Evolutionary conservation across 2,329 filamentous ascomycete genomes (phyloP).

Genomic region (Colletotrichum sp.): DNA sequence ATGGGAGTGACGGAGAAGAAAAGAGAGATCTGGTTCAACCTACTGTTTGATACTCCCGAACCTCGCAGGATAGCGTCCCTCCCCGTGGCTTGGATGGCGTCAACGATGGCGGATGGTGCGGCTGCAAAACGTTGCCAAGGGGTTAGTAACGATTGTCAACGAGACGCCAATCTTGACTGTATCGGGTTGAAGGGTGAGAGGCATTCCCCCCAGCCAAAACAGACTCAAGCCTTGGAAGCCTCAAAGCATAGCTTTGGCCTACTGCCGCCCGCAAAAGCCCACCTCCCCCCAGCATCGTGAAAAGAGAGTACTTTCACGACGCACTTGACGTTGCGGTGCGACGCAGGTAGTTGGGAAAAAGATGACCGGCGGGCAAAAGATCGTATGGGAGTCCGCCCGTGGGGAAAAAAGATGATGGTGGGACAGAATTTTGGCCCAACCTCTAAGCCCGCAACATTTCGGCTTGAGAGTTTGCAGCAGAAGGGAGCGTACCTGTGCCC

Average conservation of each 20-base stretch:
- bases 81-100: conserved; percentile 86
- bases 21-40: conserved; percentile 36
- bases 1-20: neutral
- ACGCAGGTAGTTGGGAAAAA: neutral
- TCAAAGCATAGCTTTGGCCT: neutral
- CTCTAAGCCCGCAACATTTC: neutral
- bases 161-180: conserved; percentile 1
- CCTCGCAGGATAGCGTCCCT: conserved; percentile 94
- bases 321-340: neutral
- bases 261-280: neutral
- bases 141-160: neutral
- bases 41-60: conserved; percentile 84
- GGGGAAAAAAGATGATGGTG: neutral
- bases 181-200: neutral
- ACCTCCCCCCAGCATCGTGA: neutral
- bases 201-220: neutral
- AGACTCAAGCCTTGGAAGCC: neutral
- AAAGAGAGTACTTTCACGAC: neutral
- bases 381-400: neutral
- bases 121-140: conserved; percentile 46
- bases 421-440: neutral
- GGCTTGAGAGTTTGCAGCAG: conserved; percentile 12
- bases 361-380: neutral
- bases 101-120: conserved; percentile 86
- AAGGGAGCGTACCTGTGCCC: conserved; percentile 68